phyloP scores from a whole-genome alignment of 208 protist species.

The Crithidia bombi region DNA sequence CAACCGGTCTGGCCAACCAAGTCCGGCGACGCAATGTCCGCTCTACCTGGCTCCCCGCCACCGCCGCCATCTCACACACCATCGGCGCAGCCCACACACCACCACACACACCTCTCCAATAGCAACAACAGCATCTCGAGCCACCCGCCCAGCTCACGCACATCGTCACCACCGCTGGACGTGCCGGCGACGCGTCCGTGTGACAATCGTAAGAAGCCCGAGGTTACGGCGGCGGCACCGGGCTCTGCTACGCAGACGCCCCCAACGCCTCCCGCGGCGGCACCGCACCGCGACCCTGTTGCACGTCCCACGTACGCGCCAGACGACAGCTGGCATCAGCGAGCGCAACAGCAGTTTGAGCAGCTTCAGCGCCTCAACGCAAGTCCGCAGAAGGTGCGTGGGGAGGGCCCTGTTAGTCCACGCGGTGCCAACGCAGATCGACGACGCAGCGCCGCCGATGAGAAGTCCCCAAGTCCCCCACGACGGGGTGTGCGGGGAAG shows the following conservation, averaged over 20 bases:
- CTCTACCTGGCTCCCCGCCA: neutral
- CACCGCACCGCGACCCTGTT: slow-evolving; percentile 13
- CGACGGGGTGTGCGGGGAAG: slow-evolving; percentile 12
- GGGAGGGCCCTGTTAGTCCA: slow-evolving; percentile 13
- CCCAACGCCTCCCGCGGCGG: neutral
- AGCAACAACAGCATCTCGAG: slow-evolving; percentile 16
- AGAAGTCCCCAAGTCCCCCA: slow-evolving; percentile 15
- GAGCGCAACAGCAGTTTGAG: slow-evolving; percentile 66
- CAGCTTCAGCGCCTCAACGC: slow-evolving; percentile 70
- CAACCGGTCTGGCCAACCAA: slow-evolving; percentile 22
- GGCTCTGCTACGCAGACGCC: neutral
- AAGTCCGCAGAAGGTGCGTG: slow-evolving; percentile 26
- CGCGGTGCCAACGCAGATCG: slow-evolving; percentile 3
- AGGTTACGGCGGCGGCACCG: neutral
- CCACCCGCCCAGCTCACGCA: neutral
- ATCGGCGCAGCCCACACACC: neutral
- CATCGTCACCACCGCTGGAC: slow-evolving; percentile 10
- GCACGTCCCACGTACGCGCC: slow-evolving; percentile 10
- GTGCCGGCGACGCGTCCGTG: slow-evolving; percentile 13
- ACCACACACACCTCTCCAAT: neutral
- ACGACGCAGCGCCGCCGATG: slow-evolving; percentile 11
- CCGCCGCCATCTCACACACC: neutral
- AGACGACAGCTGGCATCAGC: slow-evolving; percentile 53
- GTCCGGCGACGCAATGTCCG: neutral
- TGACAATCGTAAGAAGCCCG: slow-evolving; percentile 13